Percentiles rank a stretch among this genome's conserved stretches.
Conservation (phyloP, 495 filamentous ascomycete genomes). For the Umbilicaria muhlenbergii region DNA sequence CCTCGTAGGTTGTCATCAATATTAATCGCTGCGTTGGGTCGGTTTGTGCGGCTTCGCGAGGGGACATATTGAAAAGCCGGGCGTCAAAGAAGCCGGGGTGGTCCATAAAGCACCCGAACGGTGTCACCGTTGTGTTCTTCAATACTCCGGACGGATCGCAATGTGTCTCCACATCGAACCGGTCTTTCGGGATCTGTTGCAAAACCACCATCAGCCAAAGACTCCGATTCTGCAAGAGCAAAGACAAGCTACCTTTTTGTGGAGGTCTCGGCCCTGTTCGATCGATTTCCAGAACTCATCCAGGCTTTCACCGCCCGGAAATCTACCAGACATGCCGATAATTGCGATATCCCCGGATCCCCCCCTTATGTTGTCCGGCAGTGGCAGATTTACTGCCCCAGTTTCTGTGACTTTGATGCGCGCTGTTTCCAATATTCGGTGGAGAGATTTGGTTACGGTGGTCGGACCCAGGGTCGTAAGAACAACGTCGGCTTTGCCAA, state of each 20-base stretch:
- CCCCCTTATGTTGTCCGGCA: not conserved
- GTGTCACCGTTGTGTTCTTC: slow-evolving; percentile 18
- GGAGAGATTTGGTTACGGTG: not conserved
- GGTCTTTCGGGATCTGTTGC: slow-evolving; percentile 20
- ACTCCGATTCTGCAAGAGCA: not conserved
- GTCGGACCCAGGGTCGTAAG: not conserved
- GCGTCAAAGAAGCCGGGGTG: slow-evolving; percentile 21
- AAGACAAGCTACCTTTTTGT: slow-evolving; percentile 15
- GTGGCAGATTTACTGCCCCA: too few species aligned
- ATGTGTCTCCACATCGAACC: slow-evolving; percentile 29
- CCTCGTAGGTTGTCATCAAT: slow-evolving; percentile 47
- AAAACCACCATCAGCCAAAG: not conserved
- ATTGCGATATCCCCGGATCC: slow-evolving; percentile 18
- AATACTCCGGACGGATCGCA: slow-evolving; percentile 25
- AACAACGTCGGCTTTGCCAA: not conserved
- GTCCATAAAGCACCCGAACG: slow-evolving; percentile 26
- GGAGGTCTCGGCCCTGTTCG: slow-evolving; percentile 23
- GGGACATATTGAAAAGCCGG: slow-evolving; percentile 23
- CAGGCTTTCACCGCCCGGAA: slow-evolving; percentile 20
- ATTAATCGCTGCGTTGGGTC: slow-evolving; percentile 79
- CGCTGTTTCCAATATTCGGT: not conserved
- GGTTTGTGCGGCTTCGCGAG: slow-evolving; percentile 37
- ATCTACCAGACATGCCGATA: slow-evolving; percentile 24
- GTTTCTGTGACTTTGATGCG: not conserved
- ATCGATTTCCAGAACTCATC: slow-evolving; percentile 28